Percentiles rank a stretch among this genome's conserved stretches.
phyloP scores from a whole-genome alignment of 2,329 filamentous ascomycete genomes.

The Calonectria pauciramosa region DNA sequence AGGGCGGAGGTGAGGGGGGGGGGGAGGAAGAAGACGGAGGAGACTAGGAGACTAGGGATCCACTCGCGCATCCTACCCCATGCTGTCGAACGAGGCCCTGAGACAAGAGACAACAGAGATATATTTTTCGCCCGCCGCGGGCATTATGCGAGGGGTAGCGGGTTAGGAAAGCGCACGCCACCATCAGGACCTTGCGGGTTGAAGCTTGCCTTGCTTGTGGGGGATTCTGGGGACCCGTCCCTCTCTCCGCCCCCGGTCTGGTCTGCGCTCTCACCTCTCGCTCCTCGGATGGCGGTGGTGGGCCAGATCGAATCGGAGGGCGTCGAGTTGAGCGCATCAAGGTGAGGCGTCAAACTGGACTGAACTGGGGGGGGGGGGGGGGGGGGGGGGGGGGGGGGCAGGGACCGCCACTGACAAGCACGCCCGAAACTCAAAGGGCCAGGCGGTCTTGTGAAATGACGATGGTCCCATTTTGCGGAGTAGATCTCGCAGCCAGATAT shows the following conservation, averaged over 20 bases:
- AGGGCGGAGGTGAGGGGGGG: neutral
- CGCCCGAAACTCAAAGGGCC: conserved; percentile 24
- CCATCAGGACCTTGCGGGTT: neutral
- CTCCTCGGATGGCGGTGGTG: neutral
- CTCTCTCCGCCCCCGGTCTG: neutral
- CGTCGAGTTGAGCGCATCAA: conserved; percentile 19
- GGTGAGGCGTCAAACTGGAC: conserved; percentile 16
- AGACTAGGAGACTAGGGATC: neutral
- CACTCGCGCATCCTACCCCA: conserved; percentile 15
- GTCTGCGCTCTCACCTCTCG: neutral
- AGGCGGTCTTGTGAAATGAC: neutral
- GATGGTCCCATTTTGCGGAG: conserved; percentile 12
- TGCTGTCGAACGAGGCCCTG: conserved; percentile 15
- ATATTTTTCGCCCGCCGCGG: neutral
- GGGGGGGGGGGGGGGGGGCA: neutral
- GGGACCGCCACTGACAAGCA: neutral
- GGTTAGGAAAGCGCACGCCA: neutral
- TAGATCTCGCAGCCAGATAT: conserved; percentile 1
- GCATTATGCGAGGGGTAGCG: neutral
- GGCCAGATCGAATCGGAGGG: conserved; percentile 8
- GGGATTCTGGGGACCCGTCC: neutral
- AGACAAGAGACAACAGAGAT: conserved; percentile 33
- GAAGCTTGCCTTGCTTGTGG: neutral
- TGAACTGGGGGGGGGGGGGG: neutral
- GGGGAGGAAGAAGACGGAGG: neutral